Evolutionary conservation across 73 alveolate species (phyloP).

Genomic region (Paraurostyla sp.): DNA sequence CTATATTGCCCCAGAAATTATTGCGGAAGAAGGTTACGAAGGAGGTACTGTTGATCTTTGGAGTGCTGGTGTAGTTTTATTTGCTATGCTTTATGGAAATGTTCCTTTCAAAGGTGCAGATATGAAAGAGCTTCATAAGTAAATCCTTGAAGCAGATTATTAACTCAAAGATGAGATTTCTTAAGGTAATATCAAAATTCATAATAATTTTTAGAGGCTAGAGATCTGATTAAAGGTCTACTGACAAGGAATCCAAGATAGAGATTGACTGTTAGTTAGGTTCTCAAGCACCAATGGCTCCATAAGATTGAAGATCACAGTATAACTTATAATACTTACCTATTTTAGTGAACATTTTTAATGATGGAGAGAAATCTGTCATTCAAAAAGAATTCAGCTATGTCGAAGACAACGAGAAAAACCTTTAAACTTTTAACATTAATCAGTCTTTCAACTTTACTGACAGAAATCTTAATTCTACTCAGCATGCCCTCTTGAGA

Average conservation of each 20-base stretch:
- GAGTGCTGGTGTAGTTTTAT: conserved; percentile 91
- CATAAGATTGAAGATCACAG: conserved; percentile 40
- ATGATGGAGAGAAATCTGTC: conserved; percentile 32
- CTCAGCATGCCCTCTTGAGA: conserved; percentile 22
- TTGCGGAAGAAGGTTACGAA: conserved; percentile 80
- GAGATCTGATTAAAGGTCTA: conserved; percentile 68
- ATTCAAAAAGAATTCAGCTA: conserved; percentile 45
- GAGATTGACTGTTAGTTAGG: conserved; percentile 78
- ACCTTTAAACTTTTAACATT: conserved; percentile 43
- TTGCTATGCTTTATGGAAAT: conserved; percentile 87
- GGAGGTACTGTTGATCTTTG: conserved; percentile 84
- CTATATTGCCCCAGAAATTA: conserved; percentile 90
- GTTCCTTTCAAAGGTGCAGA: conserved; percentile 89
- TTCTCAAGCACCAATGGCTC: conserved; percentile 88
- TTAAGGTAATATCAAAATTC: conserved; percentile 19
- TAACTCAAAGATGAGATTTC: conserved; percentile 80
- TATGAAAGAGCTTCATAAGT: conserved; percentile 76
- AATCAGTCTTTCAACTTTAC: conserved; percentile 52
- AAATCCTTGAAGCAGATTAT: conserved; percentile 78
- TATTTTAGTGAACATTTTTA: conserved; percentile 12
- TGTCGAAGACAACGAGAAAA: conserved; percentile 62
- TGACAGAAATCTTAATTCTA: conserved; percentile 50
- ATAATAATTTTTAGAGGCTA: conserved; percentile 58
- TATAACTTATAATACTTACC: background rate
- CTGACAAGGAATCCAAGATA: conserved; percentile 76